Percentiles rank a stretch among this genome's conserved stretches.
These are phyloP conservation scores for Clarireedia hainanense DNA, from an alignment of 2,329 filamentous ascomycete genomes.

Conservation along the genomic window DNA sequence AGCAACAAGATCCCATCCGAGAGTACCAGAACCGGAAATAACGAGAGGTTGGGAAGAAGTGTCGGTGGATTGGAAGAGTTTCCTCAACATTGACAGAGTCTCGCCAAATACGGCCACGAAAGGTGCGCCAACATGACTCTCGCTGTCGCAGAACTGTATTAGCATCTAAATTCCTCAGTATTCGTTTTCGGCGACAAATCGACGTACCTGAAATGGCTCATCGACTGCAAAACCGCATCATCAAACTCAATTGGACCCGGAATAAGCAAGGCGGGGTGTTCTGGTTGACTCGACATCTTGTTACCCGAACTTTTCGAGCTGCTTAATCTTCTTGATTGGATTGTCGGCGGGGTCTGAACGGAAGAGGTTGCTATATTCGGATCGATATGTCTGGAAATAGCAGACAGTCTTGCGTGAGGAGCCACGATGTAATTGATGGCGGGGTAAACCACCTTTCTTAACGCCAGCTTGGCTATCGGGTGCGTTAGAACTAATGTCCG, in stretches of 20 bases:
- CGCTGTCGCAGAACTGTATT: constrained; percentile 44
- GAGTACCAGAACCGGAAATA: constrained; percentile 86
- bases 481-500: background rate
- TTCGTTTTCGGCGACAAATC: background rate
- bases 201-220: constrained; percentile 84
- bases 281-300: constrained; percentile 53
- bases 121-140: constrained; percentile 84
- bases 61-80: constrained; percentile 87
- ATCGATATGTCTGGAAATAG: constrained; percentile 30
- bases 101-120: constrained; percentile 92
- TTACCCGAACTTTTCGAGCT: background rate
- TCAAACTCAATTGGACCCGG: constrained; percentile 97
- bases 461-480: constrained; percentile 1
- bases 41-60: constrained; percentile 82
- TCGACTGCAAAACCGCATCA: constrained; percentile 89
- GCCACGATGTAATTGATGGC: constrained; percentile 14
- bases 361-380: constrained; percentile 1
- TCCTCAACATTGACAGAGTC: constrained; percentile 76
- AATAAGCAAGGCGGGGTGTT: constrained; percentile 74
- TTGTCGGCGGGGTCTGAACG: background rate
- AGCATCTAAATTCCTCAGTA: background rate
- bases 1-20: constrained; percentile 96
- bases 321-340: constrained; percentile 11
- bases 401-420: constrained; percentile 24
- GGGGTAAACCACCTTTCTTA: constrained; percentile 11